Evolutionary conservation across 306 rosid species (phyloP).

Genomic region (Prunus armeniaca): DNA sequence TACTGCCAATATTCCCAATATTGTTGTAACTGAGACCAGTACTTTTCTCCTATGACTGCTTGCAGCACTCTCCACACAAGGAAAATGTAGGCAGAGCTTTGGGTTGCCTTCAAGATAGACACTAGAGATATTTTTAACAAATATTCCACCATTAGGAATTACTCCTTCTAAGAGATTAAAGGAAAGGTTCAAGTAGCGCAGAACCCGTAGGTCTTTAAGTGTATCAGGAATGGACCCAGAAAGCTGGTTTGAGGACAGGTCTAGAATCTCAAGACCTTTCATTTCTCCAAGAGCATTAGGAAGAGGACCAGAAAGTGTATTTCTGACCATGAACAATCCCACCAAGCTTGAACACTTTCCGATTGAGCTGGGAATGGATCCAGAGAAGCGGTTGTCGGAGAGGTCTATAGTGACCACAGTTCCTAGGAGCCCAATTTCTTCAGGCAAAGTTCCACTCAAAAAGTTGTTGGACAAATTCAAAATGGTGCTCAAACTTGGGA

Average conservation of each 20-base stretch:
- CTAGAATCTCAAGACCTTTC: conserved; percentile 57
- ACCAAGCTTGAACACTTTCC: conserved; percentile 54
- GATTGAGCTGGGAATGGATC: conserved; percentile 53
- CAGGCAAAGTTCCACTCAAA: conserved; percentile 62
- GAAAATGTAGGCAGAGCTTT: conserved; percentile 42
- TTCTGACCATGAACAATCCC: conserved; percentile 41
- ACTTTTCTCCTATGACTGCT: conserved; percentile 18
- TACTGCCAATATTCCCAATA: conserved; percentile 23
- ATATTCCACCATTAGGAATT: conserved; percentile 55
- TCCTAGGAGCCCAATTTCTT: conserved; percentile 35
- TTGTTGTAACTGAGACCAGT: conserved; percentile 13
- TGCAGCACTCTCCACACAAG: conserved; percentile 21
- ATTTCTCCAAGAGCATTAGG: conserved; percentile 47
- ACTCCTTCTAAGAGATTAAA: conserved; percentile 61
- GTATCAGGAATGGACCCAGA: conserved; percentile 58
- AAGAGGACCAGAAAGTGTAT: conserved; percentile 60
- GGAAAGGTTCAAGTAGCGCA: conserved; percentile 52
- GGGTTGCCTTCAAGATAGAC: conserved; percentile 62
- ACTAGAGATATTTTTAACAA: conserved; percentile 30
- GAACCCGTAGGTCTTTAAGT: conserved; percentile 40
- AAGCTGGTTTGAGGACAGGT: conserved; percentile 70
- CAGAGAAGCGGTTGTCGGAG: conserved; percentile 50
- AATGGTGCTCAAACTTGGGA: conserved; percentile 44
- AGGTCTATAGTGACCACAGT: conserved; percentile 49
- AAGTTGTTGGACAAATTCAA: conserved; percentile 57